These are phyloP conservation scores for Fusarium sp. DNA, from an alignment of 2,329 filamentous ascomycete species.

Conservation along the genomic window DNA sequence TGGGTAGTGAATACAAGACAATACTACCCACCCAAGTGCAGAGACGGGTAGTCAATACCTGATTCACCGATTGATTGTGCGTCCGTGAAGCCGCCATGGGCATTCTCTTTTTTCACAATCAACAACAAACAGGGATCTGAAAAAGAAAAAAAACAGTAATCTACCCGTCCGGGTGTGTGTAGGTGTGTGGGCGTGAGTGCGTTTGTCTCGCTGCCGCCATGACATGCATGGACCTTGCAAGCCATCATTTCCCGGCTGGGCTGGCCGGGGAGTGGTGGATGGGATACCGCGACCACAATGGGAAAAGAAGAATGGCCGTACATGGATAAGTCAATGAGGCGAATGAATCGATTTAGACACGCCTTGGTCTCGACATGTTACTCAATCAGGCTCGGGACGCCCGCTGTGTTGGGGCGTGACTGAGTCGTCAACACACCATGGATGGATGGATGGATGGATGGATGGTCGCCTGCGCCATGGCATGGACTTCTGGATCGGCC, in stretches of 20 bases:
- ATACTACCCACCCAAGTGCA: constrained; percentile 9
- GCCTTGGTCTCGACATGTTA: constrained; percentile 1
- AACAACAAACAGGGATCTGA: constrained; percentile 22
- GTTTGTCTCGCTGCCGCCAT: constrained; percentile 13
- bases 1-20: constrained; percentile 13
- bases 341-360: constrained; percentile 3
- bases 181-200: constrained; percentile 10
- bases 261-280: not conserved
- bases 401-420: constrained; percentile 15
- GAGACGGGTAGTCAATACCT: constrained; percentile 25
- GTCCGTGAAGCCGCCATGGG: constrained; percentile 7
- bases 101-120: constrained; percentile 15
- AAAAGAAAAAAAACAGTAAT: constrained; percentile 16
- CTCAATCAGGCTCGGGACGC: constrained; percentile 13
- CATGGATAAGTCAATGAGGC: constrained; percentile 14
- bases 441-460: not conserved
- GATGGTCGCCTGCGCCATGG: not conserved
- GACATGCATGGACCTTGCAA: constrained; percentile 34
- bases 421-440: not conserved
- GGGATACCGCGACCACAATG: constrained; percentile 18
- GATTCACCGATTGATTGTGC: constrained; percentile 29
- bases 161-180: constrained; percentile 17
- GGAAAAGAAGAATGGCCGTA: constrained; percentile 5
- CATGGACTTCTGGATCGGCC: constrained; percentile 1
- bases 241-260: constrained; percentile 35